Base-by-base conservation (phyloP, 1,139 yeast genomes). In the Candida pseudoviswanathii region DNA sequence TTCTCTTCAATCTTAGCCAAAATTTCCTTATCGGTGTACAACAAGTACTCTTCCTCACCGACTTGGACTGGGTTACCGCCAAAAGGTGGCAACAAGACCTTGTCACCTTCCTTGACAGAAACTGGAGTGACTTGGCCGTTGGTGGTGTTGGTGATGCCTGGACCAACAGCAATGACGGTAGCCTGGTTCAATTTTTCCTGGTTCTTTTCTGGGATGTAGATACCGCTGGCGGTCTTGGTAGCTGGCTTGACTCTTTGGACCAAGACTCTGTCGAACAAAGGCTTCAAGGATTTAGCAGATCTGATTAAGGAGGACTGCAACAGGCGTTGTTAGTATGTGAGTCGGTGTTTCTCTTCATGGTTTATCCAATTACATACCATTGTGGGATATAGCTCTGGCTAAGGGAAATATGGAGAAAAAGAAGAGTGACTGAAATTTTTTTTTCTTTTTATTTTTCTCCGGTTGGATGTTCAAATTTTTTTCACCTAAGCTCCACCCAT, bases 191-290 rank as follows among this genome's bases (percentile, higher is more conserved):
- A 82, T 77, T 94, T 94, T 72, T 90, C 95, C 63, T 87, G 96
- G 78, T 92, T 91, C 79, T 90, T 90, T 76, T 94, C 99, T 56
- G 99, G 99, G 58, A 94, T 88, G 77, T 85, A 90, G 66, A 94
- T 84, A 64, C 99, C 99, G 43, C 96, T 86, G 50, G 97, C 89
- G 51, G 99, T 94, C 77, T 91, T 82, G 62, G 94, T 81, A 65
- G 90, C 85, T 52, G 97, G 96, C 81, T 91, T 91, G 65, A 89
- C 74, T 73, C 97, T 88, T 77, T 91, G 97, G 56, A 94, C 97
- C 58, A 94, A 83, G 53, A 94, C 94, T 75, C 98, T 88, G 84
- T 94, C 98, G 62, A 94, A 81, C 61, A 94, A 84, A 58, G 99
- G 99, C 62, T 86, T 85, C 65, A 94, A 87, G 57, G 91, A 81